Percentiles rank a stretch among this genome's conserved stretches.
phyloP scores from a whole-genome alignment of 768 basidiomycete species.

The Phlebiopsis flavidoalba region DNA sequence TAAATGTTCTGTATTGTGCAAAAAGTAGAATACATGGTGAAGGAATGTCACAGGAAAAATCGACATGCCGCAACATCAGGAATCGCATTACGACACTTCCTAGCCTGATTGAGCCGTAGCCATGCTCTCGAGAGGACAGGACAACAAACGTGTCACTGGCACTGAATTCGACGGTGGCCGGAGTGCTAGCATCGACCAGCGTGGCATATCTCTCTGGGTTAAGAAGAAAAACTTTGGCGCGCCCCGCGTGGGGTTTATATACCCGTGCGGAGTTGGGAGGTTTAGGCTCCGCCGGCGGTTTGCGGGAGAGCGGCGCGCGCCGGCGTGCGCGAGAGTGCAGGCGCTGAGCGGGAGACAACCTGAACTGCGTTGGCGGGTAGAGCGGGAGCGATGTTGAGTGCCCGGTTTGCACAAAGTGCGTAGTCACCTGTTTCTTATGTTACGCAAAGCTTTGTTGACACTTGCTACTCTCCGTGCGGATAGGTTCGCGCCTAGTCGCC shows the following conservation, averaged over 20 bases:
- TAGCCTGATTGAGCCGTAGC: slow-evolving; percentile 40
- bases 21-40: neutral
- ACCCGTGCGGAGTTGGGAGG: slow-evolving; percentile 24
- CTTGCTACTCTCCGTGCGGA: neutral
- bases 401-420: slow-evolving; percentile 24
- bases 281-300: neutral
- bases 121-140: slow-evolving; percentile 51
- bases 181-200: slow-evolving; percentile 49
- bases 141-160: slow-evolving; percentile 51
- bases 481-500: slow-evolving; percentile 34
- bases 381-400: slow-evolving; percentile 19
- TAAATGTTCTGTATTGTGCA: neutral
- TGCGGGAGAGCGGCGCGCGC: neutral
- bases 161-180: slow-evolving; percentile 57
- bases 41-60: slow-evolving; percentile 49
- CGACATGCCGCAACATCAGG: slow-evolving; percentile 58
- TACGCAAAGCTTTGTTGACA: neutral
- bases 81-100: slow-evolving; percentile 58
- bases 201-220: slow-evolving; percentile 52
- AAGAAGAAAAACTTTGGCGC: slow-evolving; percentile 13
- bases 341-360: neutral
- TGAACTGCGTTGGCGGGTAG: slow-evolving; percentile 6
- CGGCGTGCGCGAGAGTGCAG: neutral
- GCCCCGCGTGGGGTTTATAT: slow-evolving; percentile 22
- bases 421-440: neutral